Base-by-base conservation (phyloP, 148 eudicot genomes). In the Simmondsia chinensis region DNA sequence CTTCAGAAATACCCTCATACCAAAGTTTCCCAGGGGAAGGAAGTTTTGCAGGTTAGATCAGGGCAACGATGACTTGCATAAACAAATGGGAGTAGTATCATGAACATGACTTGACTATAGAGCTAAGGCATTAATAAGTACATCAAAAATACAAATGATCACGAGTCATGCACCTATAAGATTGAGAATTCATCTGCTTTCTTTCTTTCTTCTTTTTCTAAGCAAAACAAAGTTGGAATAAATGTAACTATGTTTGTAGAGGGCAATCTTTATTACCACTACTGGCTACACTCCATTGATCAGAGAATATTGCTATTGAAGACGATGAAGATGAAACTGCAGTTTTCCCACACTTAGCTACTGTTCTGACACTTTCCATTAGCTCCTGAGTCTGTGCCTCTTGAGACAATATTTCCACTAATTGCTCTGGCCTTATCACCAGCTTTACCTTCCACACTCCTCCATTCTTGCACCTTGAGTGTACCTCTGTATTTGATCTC, bases 391-490 rank as follows among this genome's bases (percentile, higher is more conserved):
- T 83, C 2, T 56, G 74, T 7, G 33, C 64, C 16, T 83, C 82
- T 29, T 80, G 73, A 7, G 96, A 73, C 46, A 88, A 33, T 30
- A 88, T 88, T 57, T 80, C 89, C 47, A 75, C 29, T 52, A 88
- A 43, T 47, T 83, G 89, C 37, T 69, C 60, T 3, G 87, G 85
- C 16, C 72, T 74, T 23, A 88, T 83, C 1, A 76, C 86, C 25
- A 88, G 48, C 75, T 83, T 88, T 57, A 88, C 96, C 63, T 88
- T 88, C 96, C 96, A 88, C 42, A 87, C 56, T 22, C 85, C 78
- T 15, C 57, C 45, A 11, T 18, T 42, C 20, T 26, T 48, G 27
- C 25, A 43, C 41, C 54, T 59, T 1, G 63, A 57, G 36, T 49
- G 43, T 15, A 33, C 61, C 4, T 68, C 74, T 0, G 71, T 55